Evolutionary conservation across 2,329 filamentous ascomycete species (phyloP), one percentile per base, ranked within the genome.

Genomic region (Colletotrichum limetticola): DNA sequence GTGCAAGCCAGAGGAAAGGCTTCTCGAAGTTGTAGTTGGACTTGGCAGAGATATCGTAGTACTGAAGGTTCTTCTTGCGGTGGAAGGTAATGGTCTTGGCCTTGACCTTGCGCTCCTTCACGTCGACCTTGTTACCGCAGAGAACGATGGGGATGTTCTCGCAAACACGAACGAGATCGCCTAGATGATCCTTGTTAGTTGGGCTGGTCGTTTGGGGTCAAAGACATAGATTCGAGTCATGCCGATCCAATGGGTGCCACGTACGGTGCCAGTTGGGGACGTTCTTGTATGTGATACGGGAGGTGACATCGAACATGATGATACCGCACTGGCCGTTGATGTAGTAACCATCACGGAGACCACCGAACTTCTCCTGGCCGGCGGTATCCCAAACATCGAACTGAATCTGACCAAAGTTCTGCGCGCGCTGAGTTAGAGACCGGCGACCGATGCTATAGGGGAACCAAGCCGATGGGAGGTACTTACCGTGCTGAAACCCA

Each of bases 11-110:
- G 80, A 98, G 93, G 94, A 99, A 98, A 76, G 96, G 96, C 92
- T 98, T 99, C 93, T 98, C 96, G 86, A 98, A 98, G 92, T 98
- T 98, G 90, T 99, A 98, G 91, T 98, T 98, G 83, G 95, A 98
- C 91, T 98, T 99, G 87, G 97, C 97, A 55, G 95, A 98, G 85
- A 98, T 98, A 81, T 98, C 97, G 91, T 99, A 99, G 92, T 98
- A 99, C 88, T 99, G 97, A 66, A 99, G 93, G 88, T 98, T 99
- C 93, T 99, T 99, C 94, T 99, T 99, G 88, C 97, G 95, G 91
- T 99, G 97, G 94, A 99, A 99, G 78, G 97, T 99, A 87, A 99
- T 99, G 84, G 96, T 97, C 94, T 99, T 99, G 83, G 97, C 97
- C 93, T 99, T 99, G 84, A 99, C 97, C 90, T 99, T 99, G 86